Percentiles rank a stretch among this genome's conserved stretches.
Evolutionary conservation across 805 yeast genomes (phyloP).

Genomic region (Saturnispora saitoi): DNA sequence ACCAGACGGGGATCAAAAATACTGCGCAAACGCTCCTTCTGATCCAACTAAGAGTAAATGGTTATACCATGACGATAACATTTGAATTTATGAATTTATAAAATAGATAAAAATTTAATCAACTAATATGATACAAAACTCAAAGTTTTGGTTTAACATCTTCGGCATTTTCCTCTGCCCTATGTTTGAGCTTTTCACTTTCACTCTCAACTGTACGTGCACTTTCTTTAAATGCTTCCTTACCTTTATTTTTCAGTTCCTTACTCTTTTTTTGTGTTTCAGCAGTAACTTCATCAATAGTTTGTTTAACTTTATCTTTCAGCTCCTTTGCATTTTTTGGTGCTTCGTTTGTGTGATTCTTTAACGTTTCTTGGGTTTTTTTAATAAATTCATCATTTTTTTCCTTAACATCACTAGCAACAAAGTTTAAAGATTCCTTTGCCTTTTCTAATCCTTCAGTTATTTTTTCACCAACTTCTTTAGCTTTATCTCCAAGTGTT

Average conservation of each 20-base stretch:
- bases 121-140: background rate
- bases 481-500: constrained; percentile 9
- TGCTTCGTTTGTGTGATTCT: background rate
- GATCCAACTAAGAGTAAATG: constrained; percentile 47
- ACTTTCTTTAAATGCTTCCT: background rate
- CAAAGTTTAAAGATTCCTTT: constrained; percentile 5
- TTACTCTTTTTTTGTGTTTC: background rate
- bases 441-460: constrained; percentile 1
- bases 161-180: background rate
- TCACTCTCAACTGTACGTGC: background rate
- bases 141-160: background rate
- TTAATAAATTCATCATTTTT: background rate
- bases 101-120: background rate
- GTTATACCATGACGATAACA: constrained; percentile 53
- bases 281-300: background rate
- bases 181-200: background rate
- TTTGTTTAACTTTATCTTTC: constrained; percentile 7
- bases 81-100: constrained; percentile 11
- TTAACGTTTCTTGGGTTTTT: background rate
- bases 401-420: background rate
- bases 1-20: constrained; percentile 49
- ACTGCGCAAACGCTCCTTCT: constrained; percentile 44
- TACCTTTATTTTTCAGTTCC: background rate
- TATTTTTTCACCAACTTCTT: constrained; percentile 7
- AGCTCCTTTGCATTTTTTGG: constrained; percentile 4